Conservation (phyloP, 306 rosid species). For the Cucurbita pepo region DNA sequence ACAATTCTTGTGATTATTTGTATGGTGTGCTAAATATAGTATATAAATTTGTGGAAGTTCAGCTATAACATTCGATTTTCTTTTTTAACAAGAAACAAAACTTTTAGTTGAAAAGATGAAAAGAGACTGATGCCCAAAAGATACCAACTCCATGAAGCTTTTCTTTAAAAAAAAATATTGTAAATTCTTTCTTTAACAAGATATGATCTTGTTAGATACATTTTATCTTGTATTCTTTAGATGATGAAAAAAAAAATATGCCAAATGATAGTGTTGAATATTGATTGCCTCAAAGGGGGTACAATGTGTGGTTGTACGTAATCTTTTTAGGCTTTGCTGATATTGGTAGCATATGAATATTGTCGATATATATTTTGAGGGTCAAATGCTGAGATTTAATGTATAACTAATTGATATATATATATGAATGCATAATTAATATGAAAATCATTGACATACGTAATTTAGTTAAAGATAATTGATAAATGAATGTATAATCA, state of each 20-base stretch:
- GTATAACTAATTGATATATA: neutral
- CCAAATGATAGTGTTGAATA: too few relatives aligned
- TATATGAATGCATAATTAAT: neutral
- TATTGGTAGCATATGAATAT: neutral
- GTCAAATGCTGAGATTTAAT: neutral
- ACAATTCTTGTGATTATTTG: neutral
- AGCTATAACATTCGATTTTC: neutral
- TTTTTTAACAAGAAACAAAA: too few relatives aligned
- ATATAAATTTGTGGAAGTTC: neutral
- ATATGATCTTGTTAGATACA: neutral
- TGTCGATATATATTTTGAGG: neutral
- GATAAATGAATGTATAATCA: neutral
- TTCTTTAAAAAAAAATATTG: neutral
- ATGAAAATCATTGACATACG: neutral
- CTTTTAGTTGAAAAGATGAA: too few relatives aligned
- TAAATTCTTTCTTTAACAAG: neutral
- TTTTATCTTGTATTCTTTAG: neutral
- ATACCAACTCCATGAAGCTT: too few relatives aligned
- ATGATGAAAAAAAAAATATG: too few relatives aligned
- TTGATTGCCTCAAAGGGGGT: neutral
- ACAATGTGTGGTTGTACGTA: neutral
- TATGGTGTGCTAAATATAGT: neutral
- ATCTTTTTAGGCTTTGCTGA: neutral
- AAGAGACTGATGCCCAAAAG: too few relatives aligned
- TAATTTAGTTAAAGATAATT: neutral